Conservation (phyloP, 495 filamentous ascomycete genomes). For the Mycothermus thermophilus region DNA sequence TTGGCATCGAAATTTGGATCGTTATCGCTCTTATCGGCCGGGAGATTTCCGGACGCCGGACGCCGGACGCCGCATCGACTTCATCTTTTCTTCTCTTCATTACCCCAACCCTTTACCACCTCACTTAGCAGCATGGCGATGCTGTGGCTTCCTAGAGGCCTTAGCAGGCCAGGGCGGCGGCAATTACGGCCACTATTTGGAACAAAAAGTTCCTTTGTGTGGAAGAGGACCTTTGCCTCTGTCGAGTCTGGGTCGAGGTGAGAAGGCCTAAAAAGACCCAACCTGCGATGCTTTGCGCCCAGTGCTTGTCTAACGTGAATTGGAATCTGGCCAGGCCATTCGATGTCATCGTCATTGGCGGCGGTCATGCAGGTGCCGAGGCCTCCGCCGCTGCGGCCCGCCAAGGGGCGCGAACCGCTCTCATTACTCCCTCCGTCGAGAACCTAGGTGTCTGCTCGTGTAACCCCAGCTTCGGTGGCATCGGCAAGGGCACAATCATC, state of each 20-base stretch:
- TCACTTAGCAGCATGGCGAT: too few relatives aligned
- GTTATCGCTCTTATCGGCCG: too few relatives aligned
- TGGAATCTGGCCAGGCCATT: constrained; percentile 43
- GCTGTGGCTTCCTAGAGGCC: constrained; percentile 21
- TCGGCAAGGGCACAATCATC: constrained; percentile 96
- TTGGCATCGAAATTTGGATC: too few relatives aligned
- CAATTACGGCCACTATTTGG: constrained; percentile 5
- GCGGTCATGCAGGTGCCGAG: constrained; percentile 90
- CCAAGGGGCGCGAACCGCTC: constrained; percentile 73
- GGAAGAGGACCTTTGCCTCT: constrained; percentile 23
- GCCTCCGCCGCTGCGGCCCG: constrained; percentile 89
- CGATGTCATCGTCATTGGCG: constrained; percentile 91
- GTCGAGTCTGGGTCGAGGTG: constrained; percentile 25
- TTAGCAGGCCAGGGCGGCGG: constrained; percentile 15
- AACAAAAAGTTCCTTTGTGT: neutral
- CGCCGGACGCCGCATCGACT: too few relatives aligned
- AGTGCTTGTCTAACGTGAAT: neutral
- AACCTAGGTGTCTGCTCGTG: constrained; percentile 95
- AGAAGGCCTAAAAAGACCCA: neutral
- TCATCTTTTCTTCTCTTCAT: too few relatives aligned
- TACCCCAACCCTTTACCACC: too few relatives aligned
- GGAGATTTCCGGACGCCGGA: too few relatives aligned
- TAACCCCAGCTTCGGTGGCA: constrained; percentile 94
- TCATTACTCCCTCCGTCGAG: constrained; percentile 73
- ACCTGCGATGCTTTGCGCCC: neutral